Percentiles rank a stretch among this genome's conserved stretches.
Conservation (phyloP, 2,329 filamentous ascomycete genomes). For the Aspergillus novoparasiticus region DNA sequence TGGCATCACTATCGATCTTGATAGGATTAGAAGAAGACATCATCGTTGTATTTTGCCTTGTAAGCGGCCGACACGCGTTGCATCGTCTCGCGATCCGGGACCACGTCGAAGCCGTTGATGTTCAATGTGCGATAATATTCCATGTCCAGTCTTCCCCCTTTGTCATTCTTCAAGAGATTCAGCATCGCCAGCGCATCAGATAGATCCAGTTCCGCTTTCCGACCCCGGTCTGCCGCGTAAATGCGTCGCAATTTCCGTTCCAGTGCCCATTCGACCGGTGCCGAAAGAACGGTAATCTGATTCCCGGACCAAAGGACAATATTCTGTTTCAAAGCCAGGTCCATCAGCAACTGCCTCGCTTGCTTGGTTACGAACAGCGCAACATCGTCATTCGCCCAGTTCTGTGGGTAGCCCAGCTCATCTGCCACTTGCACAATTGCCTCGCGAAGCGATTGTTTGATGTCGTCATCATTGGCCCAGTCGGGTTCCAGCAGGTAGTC, state of each 20-base stretch:
- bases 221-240: slow-evolving; percentile 22
- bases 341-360: slow-evolving; percentile 7
- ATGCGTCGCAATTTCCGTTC: slow-evolving; percentile 39
- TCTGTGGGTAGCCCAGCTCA: slow-evolving; percentile 6
- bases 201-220: slow-evolving; percentile 32
- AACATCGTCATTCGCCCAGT: slow-evolving; percentile 16
- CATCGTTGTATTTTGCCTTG: slow-evolving; percentile 26
- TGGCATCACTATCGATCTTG: neutral
- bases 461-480: slow-evolving; percentile 12
- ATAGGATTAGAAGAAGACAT: slow-evolving; percentile 22
- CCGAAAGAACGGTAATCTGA: slow-evolving; percentile 33
- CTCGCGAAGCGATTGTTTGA: slow-evolving; percentile 9
- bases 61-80: slow-evolving; percentile 32
- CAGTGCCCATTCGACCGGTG: slow-evolving; percentile 39
- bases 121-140: slow-evolving; percentile 32
- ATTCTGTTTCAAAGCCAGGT: slow-evolving; percentile 25
- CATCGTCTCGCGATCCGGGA: slow-evolving; percentile 33
- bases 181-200: slow-evolving; percentile 33
- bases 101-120: slow-evolving; percentile 30
- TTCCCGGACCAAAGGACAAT: slow-evolving; percentile 34
- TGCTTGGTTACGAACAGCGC: slow-evolving; percentile 14
- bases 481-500: slow-evolving; percentile 16
- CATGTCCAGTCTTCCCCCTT: slow-evolving; percentile 26
- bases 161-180: slow-evolving; percentile 25
- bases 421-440: slow-evolving; percentile 10